phyloP scores from a whole-genome alignment of 148 eudicot species.

The Dysphania ambrosioides region DNA sequence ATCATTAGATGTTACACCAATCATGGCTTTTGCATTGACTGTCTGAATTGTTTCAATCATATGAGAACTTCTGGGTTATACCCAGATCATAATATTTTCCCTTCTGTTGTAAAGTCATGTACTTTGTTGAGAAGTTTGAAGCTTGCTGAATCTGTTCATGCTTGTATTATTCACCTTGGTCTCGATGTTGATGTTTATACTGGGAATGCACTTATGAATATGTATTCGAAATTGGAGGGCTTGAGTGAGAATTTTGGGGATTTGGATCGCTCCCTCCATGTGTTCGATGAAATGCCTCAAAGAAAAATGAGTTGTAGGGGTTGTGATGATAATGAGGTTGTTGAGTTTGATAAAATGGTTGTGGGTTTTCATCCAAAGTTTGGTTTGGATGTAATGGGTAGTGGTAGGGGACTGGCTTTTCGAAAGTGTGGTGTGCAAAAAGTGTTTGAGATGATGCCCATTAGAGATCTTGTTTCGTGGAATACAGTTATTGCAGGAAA shows the following conservation, averaged over 20 bases:
- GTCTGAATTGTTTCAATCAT: constrained; percentile 44
- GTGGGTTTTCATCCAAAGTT: constrained; percentile 21
- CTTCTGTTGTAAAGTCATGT: constrained; percentile 70
- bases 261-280: constrained; percentile 2
- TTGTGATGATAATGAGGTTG: not conserved
- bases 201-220: constrained; percentile 79
- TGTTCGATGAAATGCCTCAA: constrained; percentile 57
- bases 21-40: constrained; percentile 37
- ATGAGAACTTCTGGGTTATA: constrained; percentile 46
- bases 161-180: constrained; percentile 48
- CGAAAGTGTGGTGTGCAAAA: constrained; percentile 45
- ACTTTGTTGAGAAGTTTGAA: constrained; percentile 53
- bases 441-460: constrained; percentile 65
- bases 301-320: not conserved
- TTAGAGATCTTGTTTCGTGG: constrained; percentile 67
- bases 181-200: constrained; percentile 58
- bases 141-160: constrained; percentile 63
- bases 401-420: constrained; percentile 12
- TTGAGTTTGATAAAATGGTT: constrained; percentile 13
- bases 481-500: constrained; percentile 70
- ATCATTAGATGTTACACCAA: constrained; percentile 56
- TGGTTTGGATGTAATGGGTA: not conserved
- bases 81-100: constrained; percentile 77
- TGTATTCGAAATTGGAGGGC: constrained; percentile 66
- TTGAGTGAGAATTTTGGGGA: not conserved